Evolutionary conservation across 2,329 filamentous ascomycete species (phyloP).

Genomic region (Aureobasidium sp.): DNA sequence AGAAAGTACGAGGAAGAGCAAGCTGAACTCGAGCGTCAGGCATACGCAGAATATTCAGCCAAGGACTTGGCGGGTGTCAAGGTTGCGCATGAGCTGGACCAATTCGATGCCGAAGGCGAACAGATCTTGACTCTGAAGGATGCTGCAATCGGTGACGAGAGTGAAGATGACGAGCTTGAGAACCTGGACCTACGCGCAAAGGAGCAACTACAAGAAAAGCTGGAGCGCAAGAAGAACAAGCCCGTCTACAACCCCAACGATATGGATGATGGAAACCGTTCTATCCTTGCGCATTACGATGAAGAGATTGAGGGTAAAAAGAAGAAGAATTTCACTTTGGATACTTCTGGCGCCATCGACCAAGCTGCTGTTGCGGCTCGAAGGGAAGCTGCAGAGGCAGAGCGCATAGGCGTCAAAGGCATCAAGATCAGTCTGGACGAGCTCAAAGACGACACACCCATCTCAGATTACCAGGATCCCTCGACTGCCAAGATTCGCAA

Average conservation of each 20-base stretch:
- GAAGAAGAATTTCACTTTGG: conserved; percentile 71
- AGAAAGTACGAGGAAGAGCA: conserved; percentile 67
- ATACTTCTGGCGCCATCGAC: conserved; percentile 64
- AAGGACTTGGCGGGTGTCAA: conserved; percentile 84
- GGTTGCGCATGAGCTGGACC: conserved; percentile 77
- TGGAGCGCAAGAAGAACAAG: conserved; percentile 85
- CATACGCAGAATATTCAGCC: conserved; percentile 70
- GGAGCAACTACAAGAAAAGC: conserved; percentile 65
- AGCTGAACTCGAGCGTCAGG: conserved; percentile 61
- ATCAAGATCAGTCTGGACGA: conserved; percentile 74
- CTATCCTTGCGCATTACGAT: conserved; percentile 84
- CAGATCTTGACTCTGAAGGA: conserved; percentile 95
- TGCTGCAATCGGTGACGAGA: conserved; percentile 69
- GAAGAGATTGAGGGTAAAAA: conserved; percentile 92
- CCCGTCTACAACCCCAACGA: conserved; percentile 82
- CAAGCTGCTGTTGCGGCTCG: conserved; percentile 55
- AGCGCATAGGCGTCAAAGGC: conserved; percentile 52
- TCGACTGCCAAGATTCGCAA: conserved; percentile 91
- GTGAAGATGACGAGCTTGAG: conserved; percentile 84
- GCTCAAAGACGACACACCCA: conserved; percentile 53
- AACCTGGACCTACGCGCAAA: conserved; percentile 64
- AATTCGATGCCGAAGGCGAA: conserved; percentile 70
- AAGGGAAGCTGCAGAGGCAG: conserved; percentile 35
- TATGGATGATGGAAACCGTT: conserved; percentile 55
- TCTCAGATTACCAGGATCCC: conserved; percentile 82